Evolutionary conservation across 352 stramenopile species (phyloP).

Genomic region (Globisporangium heterothallicum): DNA sequence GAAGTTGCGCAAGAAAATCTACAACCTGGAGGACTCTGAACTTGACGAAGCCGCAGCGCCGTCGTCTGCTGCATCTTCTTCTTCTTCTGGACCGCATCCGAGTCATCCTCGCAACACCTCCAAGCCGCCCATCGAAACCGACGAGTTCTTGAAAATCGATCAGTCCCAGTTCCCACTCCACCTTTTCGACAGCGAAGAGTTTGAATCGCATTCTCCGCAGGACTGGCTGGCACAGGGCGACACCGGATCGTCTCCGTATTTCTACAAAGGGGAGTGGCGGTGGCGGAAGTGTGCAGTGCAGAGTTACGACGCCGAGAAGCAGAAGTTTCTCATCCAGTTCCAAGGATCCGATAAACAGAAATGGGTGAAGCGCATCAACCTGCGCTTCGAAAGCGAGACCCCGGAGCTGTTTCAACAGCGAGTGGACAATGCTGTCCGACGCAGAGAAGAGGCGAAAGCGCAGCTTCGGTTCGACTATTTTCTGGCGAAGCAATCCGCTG

Average conservation of each 20-base stretch:
- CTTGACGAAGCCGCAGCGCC: neutral
- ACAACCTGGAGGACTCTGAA: constrained; percentile 17
- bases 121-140: constrained; percentile 9
- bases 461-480: constrained; percentile 91
- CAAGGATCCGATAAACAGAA: constrained; percentile 83
- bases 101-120: neutral
- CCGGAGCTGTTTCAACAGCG: constrained; percentile 65
- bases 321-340: constrained; percentile 85
- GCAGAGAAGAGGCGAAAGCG: constrained; percentile 76
- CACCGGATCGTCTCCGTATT: constrained; percentile 70
- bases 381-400: constrained; percentile 86
- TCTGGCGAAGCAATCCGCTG: constrained; percentile 66
- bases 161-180: constrained; percentile 90
- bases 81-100: no score
- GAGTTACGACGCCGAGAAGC: constrained; percentile 52
- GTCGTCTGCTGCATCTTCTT: neutral
- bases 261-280: constrained; percentile 78
- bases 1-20: constrained; percentile 42
- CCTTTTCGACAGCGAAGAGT: constrained; percentile 88
- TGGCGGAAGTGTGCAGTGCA: constrained; percentile 68
- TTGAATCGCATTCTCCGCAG: constrained; percentile 56
- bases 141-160: constrained; percentile 85
- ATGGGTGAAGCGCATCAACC: constrained; percentile 86
- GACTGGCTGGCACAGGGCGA: constrained; percentile 66
- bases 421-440: constrained; percentile 51